Conservation (phyloP, 179 eudicot genomes). For the Camellia oleifera region DNA sequence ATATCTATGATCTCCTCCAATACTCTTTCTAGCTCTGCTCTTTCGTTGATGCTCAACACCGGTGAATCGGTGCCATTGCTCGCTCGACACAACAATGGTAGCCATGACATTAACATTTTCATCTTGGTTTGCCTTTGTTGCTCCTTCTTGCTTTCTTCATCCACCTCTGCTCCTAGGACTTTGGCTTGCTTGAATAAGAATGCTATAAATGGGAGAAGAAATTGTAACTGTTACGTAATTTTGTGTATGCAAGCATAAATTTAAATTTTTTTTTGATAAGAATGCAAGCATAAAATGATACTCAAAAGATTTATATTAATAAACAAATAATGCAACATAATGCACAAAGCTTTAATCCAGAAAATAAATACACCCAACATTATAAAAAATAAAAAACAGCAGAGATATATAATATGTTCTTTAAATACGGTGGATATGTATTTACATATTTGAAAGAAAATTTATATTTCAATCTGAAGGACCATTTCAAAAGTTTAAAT, state of each 20-base stretch:
- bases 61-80: constrained; percentile 74
- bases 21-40: constrained; percentile 48
- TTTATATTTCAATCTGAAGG: too few species aligned
- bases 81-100: constrained; percentile 71
- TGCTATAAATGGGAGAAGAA: constrained; percentile 29
- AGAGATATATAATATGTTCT: too few species aligned
- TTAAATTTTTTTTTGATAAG: too few species aligned
- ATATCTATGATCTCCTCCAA: constrained; percentile 52
- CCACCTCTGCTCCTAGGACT: constrained; percentile 29
- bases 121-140: constrained; percentile 34
- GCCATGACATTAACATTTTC: constrained; percentile 68
- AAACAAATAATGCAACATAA: too few species aligned
- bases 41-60: constrained; percentile 50
- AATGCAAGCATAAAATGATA: too few species aligned
- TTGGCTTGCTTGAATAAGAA: constrained; percentile 73
- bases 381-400: too few species aligned
- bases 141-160: constrained; percentile 26
- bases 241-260: not conserved
- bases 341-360: too few species aligned
- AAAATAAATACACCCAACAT: too few species aligned
- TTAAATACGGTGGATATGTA: too few species aligned
- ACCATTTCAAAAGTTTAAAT: too few species aligned
- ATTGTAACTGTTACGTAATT: not conserved
- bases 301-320: too few species aligned
- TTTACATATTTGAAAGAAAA: too few species aligned